Percentiles rank a stretch among this genome's conserved stretches.
phyloP scores from a whole-genome alignment of 1,284 basidiomycete genomes.

The Agaricales sp. region DNA sequence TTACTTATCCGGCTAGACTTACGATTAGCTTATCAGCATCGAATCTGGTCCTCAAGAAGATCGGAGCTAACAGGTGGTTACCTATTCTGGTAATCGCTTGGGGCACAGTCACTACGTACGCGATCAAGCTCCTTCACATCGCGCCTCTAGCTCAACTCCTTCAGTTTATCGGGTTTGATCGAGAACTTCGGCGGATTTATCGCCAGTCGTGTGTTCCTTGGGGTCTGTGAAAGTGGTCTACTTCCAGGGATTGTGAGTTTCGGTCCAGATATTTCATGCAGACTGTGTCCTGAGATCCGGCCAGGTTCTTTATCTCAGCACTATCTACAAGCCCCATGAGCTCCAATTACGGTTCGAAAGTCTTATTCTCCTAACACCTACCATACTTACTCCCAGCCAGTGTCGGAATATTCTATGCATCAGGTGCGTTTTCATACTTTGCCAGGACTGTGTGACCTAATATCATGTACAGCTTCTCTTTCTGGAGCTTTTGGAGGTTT shows the following conservation, averaged over 20 bases:
- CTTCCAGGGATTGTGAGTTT: constrained; percentile 48
- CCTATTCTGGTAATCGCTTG: constrained; percentile 40
- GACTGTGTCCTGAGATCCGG: not conserved
- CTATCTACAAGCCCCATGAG: constrained; percentile 50
- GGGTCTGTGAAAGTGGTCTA: constrained; percentile 59
- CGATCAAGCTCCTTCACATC: constrained; percentile 16
- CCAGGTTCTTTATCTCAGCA: constrained; percentile 49
- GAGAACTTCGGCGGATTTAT: constrained; percentile 47
- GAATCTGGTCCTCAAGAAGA: not conserved
- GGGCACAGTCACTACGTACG: constrained; percentile 8
- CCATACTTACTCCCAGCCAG: constrained; percentile 18
- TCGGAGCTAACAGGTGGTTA: constrained; percentile 36
- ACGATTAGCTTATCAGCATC: not conserved
- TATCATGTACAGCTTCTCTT: constrained; percentile 31
- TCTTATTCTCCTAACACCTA: not conserved
- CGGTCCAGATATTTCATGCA: not conserved
- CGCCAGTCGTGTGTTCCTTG: constrained; percentile 52
- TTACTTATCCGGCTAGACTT: not conserved
- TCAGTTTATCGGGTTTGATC: constrained; percentile 46
- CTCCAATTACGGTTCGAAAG: constrained; percentile 39
- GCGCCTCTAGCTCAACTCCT: constrained; percentile 34
- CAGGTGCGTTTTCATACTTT: constrained; percentile 22
- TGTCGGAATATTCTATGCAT: constrained; percentile 53
- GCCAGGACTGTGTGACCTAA: not conserved
- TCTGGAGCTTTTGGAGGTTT: constrained; percentile 53